These are phyloP conservation scores for Penicillium glabrum DNA, from an alignment of 2,329 filamentous ascomycete species.

Conservation along the genomic window DNA sequence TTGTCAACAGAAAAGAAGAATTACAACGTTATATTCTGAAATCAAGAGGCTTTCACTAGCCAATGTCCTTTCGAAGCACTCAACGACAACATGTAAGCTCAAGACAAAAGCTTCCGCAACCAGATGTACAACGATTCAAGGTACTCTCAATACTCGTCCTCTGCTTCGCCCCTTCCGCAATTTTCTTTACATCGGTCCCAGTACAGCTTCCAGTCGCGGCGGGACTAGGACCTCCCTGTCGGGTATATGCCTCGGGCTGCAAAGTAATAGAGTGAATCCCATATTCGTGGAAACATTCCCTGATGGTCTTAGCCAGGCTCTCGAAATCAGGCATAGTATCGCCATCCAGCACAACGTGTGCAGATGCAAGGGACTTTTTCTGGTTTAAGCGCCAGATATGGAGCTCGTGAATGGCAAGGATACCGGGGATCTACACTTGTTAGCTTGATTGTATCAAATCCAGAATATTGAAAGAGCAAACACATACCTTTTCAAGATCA, in stretches of 20 bases:
- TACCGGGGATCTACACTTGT: slow-evolving; percentile 54
- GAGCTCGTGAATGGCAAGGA: slow-evolving; percentile 33
- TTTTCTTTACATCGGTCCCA: not conserved
- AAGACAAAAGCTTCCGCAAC: slow-evolving; percentile 6
- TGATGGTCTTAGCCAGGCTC: slow-evolving; percentile 6
- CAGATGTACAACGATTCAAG: slow-evolving; percentile 3
- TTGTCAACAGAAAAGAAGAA: no score
- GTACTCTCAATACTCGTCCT: not conserved
- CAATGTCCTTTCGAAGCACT: not conserved
- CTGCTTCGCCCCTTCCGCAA: not conserved
- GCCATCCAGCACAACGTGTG: slow-evolving; percentile 4
- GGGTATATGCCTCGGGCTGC: slow-evolving; percentile 6
- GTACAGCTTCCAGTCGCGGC: not conserved
- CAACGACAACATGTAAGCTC: slow-evolving; percentile 5
- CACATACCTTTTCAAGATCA: slow-evolving; percentile 61
- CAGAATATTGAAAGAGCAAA: slow-evolving; percentile 3
- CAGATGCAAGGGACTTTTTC: slow-evolving; percentile 5
- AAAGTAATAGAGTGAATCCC: slow-evolving; percentile 15
- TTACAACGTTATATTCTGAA: no score
- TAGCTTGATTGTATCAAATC: slow-evolving; percentile 24
- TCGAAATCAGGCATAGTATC: slow-evolving; percentile 6
- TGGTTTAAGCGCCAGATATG: slow-evolving; percentile 12
- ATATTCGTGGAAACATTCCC: slow-evolving; percentile 13
- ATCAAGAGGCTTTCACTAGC: no score
- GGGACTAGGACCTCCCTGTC: not conserved